Base-by-base conservation (phyloP, 1,284 basidiomycete genomes). In the Naganishia sp. region DNA sequence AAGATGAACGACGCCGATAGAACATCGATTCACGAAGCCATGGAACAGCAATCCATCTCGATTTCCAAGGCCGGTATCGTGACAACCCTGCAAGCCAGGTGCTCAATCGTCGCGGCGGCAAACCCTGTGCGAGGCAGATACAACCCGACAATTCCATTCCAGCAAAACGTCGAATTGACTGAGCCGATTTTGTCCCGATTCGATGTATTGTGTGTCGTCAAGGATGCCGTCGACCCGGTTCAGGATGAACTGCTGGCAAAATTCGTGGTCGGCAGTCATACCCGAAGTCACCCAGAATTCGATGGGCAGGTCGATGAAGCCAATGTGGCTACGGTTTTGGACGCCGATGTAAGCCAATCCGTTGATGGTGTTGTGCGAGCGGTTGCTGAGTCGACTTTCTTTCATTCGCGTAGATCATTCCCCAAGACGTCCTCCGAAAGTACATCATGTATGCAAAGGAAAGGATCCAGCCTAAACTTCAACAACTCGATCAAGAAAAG, bases 41-140 rank as follows among this genome's bases (percentile, higher is more conserved):
- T 99, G 95, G 95, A 99, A 79, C 95, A 99, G 80, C 95, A 99
- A 77, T 90, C 90, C n/a, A 99, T 99, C 73, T 98, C 95, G 1
- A 98, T 99, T 72, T 94, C 94, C 47, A 99, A 99, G 77, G 96
- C 95, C 2, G 96, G 95, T 67, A 99, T 99, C 72, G 90, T 99
- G 61, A 98, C 96, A 11, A 91, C 91, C 13, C 84, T 99, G 25
- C 94, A 98, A 80, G 96, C 95, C 21, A 88, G 95, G 42, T 99
- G 95, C 78, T 94, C 95, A 6, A 94, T 99, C 77, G 86, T 99
- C 67, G 95, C 96, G 17, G 96, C 96, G 0, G 95, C 96, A 63
- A 99, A 99, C 82, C 95, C 95, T 18, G 90, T 97, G 72, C 87
- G 95, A 47, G 96, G 94, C 43, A 85, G 93, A 65, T 97, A 97